These are phyloP conservation scores for Sindora glabra DNA, from an alignment of 306 rosid species.

Conservation along the genomic window DNA sequence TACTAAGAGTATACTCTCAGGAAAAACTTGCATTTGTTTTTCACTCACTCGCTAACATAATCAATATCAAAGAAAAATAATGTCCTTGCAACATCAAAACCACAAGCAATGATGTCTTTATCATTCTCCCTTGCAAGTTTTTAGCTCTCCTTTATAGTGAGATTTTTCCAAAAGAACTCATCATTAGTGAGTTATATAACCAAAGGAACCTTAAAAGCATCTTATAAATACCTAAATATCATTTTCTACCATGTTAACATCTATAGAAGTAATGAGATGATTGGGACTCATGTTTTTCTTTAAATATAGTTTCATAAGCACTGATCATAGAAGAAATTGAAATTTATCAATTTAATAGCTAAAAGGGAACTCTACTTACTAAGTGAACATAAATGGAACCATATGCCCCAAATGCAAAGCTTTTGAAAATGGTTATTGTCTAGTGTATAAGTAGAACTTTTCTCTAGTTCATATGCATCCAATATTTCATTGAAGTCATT, in stretches of 20 bases:
- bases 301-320: background rate
- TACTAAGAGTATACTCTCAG: too few relatives aligned
- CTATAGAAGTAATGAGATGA: background rate
- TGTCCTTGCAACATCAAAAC: conserved; percentile 75
- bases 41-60: conserved; percentile 78
- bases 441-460: conserved; percentile 83
- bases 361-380: conserved; percentile 27
- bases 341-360: background rate
- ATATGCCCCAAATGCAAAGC: conserved; percentile 89
- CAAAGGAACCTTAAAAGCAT: conserved; percentile 86
- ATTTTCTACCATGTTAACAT: conserved; percentile 4
- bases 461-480: conserved; percentile 69
- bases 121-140: conserved; percentile 43
- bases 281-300: background rate
- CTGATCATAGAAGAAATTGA: background rate
- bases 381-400: conserved; percentile 88
- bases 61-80: conserved; percentile 75
- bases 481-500: conserved; percentile 62
- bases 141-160: conserved; percentile 61
- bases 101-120: conserved; percentile 94
- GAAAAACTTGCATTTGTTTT: conserved; percentile 2
- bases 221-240: conserved; percentile 74
- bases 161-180: conserved; percentile 88
- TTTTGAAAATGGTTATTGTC: conserved; percentile 90
- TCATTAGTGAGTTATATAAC: conserved; percentile 84